phyloP scores from a whole-genome alignment of 2,329 filamentous ascomycete species.

The Aureobasidium sp. region DNA sequence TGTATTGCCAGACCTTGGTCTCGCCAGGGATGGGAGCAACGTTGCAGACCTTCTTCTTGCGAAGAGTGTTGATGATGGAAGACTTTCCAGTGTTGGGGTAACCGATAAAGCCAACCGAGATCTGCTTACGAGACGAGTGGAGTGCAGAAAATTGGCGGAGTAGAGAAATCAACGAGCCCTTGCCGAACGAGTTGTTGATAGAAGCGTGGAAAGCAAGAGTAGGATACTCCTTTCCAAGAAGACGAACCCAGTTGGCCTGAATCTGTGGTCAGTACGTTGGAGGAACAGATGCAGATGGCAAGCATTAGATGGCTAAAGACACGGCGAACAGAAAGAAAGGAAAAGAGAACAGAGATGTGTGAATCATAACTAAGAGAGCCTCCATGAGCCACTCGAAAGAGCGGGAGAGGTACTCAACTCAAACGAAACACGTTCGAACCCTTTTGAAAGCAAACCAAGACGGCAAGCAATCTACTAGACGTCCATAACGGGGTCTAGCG shows the following conservation, averaged over 20 bases:
- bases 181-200: constrained; percentile 94
- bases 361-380: constrained; percentile 98
- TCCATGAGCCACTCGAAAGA: constrained; percentile 56
- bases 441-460: constrained; percentile 78
- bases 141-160: constrained; percentile 87
- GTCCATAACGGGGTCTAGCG: constrained; percentile 56
- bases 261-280: constrained; percentile 20
- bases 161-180: constrained; percentile 86
- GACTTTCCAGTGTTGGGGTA: constrained; percentile 96
- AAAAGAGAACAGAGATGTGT: constrained; percentile 54
- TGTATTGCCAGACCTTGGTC: constrained; percentile 97
- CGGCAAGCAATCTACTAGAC: constrained; percentile 66
- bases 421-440: constrained; percentile 76
- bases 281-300: neutral
- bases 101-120: constrained; percentile 81
- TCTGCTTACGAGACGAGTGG: constrained; percentile 86
- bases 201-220: constrained; percentile 92
- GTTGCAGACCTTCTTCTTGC: constrained; percentile 88
- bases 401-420: constrained; percentile 89
- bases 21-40: constrained; percentile 93
- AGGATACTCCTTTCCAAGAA: constrained; percentile 82
- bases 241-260: constrained; percentile 87
- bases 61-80: constrained; percentile 91
- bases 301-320: neutral
- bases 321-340: constrained; percentile 18